These are phyloP conservation scores for Geotrichum reessii DNA, from an alignment of 1,139 yeast species.

Conservation along the genomic window DNA sequence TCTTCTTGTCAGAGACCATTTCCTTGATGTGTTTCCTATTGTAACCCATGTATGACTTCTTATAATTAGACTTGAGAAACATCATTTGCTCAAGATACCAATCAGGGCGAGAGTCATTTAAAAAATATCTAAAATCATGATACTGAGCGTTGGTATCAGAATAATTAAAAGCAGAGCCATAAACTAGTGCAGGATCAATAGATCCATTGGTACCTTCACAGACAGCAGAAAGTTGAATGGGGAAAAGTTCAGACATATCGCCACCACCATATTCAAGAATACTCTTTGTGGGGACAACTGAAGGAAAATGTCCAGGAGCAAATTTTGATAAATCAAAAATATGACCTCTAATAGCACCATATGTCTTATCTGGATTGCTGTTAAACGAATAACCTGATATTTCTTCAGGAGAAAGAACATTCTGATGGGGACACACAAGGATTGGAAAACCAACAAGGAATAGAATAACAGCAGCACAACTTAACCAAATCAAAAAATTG, in stretches of 20 bases:
- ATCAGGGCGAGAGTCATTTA: slow-evolving; percentile 40
- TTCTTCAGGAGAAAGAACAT: slow-evolving; percentile 36
- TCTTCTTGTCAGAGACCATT: slow-evolving; percentile 26
- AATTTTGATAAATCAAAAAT: slow-evolving; percentile 39
- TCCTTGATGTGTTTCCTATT: slow-evolving; percentile 33
- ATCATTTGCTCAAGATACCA: slow-evolving; percentile 41
- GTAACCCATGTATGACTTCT: slow-evolving; percentile 38
- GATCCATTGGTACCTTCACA: slow-evolving; percentile 36
- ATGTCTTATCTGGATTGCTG: slow-evolving; percentile 32
- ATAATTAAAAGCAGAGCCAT: slow-evolving; percentile 36
- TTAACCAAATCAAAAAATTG: slow-evolving; percentile 39
- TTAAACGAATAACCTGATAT: slow-evolving; percentile 32
- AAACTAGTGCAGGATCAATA: slow-evolving; percentile 33
- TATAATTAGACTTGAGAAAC: slow-evolving; percentile 34
- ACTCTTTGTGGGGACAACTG: slow-evolving; percentile 35
- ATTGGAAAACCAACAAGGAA: slow-evolving; percentile 40
- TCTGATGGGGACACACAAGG: slow-evolving; percentile 39
- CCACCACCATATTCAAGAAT: slow-evolving; percentile 38
- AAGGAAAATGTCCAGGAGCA: slow-evolving; percentile 39
- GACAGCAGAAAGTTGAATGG: slow-evolving; percentile 39
- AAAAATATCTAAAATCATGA: slow-evolving; percentile 39
- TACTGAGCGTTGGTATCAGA: slow-evolving; percentile 38
- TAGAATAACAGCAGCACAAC: slow-evolving; percentile 35
- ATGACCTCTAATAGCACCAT: slow-evolving; percentile 38
- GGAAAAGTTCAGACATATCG: slow-evolving; percentile 36